Evolutionary conservation across 1,284 basidiomycete genomes (phyloP), one percentile per base, ranked within the genome.

Genomic region (Cutaneotrichosporon sp.): DNA sequence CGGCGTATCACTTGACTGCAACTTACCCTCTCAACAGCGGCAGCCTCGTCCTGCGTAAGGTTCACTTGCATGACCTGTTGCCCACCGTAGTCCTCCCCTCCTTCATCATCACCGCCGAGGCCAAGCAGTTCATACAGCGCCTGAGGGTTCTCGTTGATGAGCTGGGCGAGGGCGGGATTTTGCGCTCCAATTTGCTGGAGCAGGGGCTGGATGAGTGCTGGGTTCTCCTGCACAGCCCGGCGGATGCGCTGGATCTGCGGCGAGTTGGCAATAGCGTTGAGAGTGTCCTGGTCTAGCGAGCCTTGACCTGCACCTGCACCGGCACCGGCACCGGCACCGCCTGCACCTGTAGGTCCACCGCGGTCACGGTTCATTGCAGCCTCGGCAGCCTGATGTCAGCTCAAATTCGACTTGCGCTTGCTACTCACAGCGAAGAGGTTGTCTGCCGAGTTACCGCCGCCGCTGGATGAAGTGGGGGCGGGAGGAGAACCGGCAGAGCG

Each of bases 181-280:
- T 77, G 74, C 12, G 74, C 68, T 0, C 83, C 84, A 45, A 96
- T 80, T 70, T 92, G 88, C 70, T 96, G 90, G 33, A 96, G 78
- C 44, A 94, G 63, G 0, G 85, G 82, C 68, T 91, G 90, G 35
- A 90, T 72, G 49, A 88, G 65, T 5, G 77, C 82, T 0, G 92
- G 92, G 70, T 96, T 91, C 62, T 85, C 78, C 49, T 77, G 75
- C 46, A 91, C 81, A 54, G 87, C 72, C 58, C 87, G 77, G 43
- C 87, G 84, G 48, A 92, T 72, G 57, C 85, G 82, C 51, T 80
- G 79, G 24, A 90, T 77, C 67, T 84, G 81, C 1, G 83, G 82
- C 55, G 79, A 79, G 67, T 82, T 79, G 55, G 79, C 80, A 33
- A 90, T 72, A 42, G 51, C 68, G 14, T 53, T 62, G 3, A 65